These are phyloP conservation scores for Danielia oregonensis DNA, from an alignment of 805 yeast genomes.

Conservation along the genomic window DNA sequence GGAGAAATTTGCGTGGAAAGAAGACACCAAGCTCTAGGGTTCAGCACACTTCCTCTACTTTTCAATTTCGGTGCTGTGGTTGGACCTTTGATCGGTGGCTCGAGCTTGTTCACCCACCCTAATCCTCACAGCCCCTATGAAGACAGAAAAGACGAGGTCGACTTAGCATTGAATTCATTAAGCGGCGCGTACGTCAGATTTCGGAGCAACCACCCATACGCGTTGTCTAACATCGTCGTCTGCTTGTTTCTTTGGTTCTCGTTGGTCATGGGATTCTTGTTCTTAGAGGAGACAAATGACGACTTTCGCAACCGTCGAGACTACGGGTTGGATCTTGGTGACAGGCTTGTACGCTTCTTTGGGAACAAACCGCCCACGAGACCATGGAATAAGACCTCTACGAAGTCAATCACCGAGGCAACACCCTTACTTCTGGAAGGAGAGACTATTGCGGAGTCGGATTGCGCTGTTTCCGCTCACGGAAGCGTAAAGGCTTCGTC, in stretches of 20 bases:
- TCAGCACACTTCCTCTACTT: constrained; percentile 56
- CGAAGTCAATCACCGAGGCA: constrained; percentile 3
- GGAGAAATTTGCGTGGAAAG: constrained; percentile 59
- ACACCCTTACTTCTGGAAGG: constrained; percentile 5
- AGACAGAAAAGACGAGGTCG: neutral
- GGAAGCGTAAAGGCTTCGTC: neutral
- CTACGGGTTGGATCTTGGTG: constrained; percentile 45
- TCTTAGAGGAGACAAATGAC: constrained; percentile 53
- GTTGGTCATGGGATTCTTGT: constrained; percentile 38
- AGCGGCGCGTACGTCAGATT: constrained; percentile 18
- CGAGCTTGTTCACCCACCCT: constrained; percentile 50
- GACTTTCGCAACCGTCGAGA: constrained; percentile 37
- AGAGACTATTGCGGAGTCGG: neutral
- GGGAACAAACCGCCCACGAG: constrained; percentile 19
- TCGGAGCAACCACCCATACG: constrained; percentile 43
- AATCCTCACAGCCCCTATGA: constrained; percentile 16
- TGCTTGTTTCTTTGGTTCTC: constrained; percentile 34
- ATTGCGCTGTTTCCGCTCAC: neutral
- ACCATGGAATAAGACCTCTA: constrained; percentile 17
- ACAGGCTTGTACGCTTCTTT: constrained; percentile 18
- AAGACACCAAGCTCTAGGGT: constrained; percentile 60
- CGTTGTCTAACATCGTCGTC: constrained; percentile 50
- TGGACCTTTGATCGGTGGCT: constrained; percentile 56
- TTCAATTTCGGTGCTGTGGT: constrained; percentile 59
- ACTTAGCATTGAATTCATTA: neutral